phyloP scores from a whole-genome alignment of 257 asterid genomes.

The Solanum pinnatisectum region DNA sequence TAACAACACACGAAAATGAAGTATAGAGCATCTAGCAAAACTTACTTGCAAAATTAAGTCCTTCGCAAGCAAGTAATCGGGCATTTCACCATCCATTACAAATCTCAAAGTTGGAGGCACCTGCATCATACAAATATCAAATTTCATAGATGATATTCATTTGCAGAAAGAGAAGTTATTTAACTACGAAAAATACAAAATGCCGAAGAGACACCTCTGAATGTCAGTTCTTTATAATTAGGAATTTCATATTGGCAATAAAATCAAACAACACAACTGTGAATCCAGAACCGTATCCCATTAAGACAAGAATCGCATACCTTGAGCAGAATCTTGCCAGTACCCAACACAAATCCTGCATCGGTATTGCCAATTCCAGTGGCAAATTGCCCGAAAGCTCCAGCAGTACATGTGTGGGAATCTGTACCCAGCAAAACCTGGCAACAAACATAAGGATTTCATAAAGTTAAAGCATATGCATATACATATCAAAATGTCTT shows the following conservation, averaged over 20 bases:
- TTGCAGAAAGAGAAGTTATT: neutral
- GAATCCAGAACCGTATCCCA: neutral
- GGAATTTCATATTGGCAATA: neutral
- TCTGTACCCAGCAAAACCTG: slow-evolving; percentile 93
- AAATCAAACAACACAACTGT: neutral
- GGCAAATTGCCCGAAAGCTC: slow-evolving; percentile 96
- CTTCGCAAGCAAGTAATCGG: slow-evolving; percentile 89
- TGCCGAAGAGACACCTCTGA: neutral
- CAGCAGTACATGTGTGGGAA: slow-evolving; percentile 96
- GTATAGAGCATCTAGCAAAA: neutral
- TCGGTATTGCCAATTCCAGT: slow-evolving; percentile 97
- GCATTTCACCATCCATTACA: slow-evolving; percentile 98
- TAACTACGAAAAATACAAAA: neutral
- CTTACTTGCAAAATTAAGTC: slow-evolving; percentile 97
- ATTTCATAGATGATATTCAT: neutral
- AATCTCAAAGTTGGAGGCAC: slow-evolving; percentile 97
- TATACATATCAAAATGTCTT: neutral
- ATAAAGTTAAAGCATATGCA: neutral
- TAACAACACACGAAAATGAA: neutral
- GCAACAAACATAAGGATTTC: neutral
- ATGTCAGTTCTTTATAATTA: neutral
- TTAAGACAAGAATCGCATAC: slow-evolving; percentile 18
- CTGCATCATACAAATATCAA: slow-evolving; percentile 30
- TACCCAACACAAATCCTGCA: slow-evolving; percentile 92
- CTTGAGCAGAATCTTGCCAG: slow-evolving; percentile 98